Conservation (phyloP, 768 basidiomycete genomes). For the Daedaleopsis nitida region DNA sequence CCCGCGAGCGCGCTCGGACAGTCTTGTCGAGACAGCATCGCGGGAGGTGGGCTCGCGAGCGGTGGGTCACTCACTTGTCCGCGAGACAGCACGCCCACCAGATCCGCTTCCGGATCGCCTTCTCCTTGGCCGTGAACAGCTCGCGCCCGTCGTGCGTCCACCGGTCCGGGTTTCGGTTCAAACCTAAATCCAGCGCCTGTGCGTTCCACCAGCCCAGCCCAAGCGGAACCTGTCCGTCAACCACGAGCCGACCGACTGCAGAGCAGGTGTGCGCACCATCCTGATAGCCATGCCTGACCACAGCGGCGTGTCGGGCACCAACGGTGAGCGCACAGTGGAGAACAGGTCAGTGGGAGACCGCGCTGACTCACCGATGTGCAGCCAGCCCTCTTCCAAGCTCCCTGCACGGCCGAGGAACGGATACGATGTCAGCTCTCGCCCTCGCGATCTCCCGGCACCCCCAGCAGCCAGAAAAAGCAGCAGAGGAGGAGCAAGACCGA, state of each 20-base stretch:
- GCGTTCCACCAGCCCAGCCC: background rate
- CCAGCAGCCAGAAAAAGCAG: too few relatives aligned
- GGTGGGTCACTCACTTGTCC: slow-evolving; percentile 53
- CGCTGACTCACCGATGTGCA: slow-evolving; percentile 57
- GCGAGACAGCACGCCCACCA: slow-evolving; percentile 81
- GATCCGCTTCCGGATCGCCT: slow-evolving; percentile 68
- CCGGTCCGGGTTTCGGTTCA: slow-evolving; percentile 75
- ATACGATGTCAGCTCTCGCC: background rate
- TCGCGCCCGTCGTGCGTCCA: slow-evolving; percentile 65
- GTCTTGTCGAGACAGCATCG: too few relatives aligned
- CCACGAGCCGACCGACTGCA: background rate
- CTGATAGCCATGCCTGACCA: slow-evolving; percentile 60
- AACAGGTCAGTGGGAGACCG: background rate
- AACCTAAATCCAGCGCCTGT: slow-evolving; percentile 77
- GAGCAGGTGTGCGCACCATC: slow-evolving; percentile 48
- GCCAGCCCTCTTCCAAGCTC: slow-evolving; percentile 83
- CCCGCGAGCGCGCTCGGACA: background rate
- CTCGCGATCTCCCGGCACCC: too few relatives aligned
- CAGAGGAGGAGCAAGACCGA: too few relatives aligned
- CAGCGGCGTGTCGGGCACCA: background rate
- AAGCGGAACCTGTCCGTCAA: background rate
- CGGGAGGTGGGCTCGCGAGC: too few relatives aligned
- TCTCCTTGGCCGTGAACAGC: slow-evolving; percentile 63
- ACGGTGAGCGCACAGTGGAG: background rate
- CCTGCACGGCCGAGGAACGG: slow-evolving; percentile 28